These are phyloP conservation scores for Abrus precatorius DNA, from an alignment of 306 rosid genomes.

Conservation along the genomic window DNA sequence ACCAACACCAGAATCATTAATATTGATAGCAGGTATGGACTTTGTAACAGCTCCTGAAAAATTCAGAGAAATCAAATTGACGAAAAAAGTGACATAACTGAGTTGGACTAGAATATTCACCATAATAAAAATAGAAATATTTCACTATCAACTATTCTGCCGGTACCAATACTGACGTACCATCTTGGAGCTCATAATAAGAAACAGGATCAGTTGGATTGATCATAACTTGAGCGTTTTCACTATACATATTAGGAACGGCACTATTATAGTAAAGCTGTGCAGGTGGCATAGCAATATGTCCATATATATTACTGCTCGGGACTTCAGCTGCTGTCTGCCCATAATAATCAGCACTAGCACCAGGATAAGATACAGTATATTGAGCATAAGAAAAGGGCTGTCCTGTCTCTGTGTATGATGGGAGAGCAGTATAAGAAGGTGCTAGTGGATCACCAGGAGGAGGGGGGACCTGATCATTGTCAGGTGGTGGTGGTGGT, in stretches of 20 bases:
- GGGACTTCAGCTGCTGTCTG: constrained; percentile 64
- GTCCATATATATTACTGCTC: constrained; percentile 66
- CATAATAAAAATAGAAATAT: constrained; percentile 38
- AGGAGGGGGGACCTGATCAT: constrained; percentile 82
- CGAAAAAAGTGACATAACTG: constrained; percentile 37
- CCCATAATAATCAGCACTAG: constrained; percentile 72
- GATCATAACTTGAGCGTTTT: constrained; percentile 60
- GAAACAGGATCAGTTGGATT: constrained; percentile 63
- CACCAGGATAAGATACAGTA: constrained; percentile 63
- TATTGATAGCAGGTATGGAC: constrained; percentile 46
- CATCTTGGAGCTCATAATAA: constrained; percentile 72
- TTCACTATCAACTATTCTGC: constrained; percentile 47
- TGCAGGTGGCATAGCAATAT: constrained; percentile 62
- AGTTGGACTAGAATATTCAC: constrained; percentile 35
- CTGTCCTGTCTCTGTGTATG: constrained; percentile 71
- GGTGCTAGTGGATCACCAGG: constrained; percentile 81
- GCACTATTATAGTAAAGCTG: constrained; percentile 71
- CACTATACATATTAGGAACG: constrained; percentile 63
- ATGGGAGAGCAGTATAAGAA: constrained; percentile 59
- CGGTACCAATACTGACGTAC: constrained; percentile 45
- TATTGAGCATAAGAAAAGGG: constrained; percentile 68
- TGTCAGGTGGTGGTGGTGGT: constrained; percentile 90
- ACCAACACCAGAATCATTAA: constrained; percentile 42
- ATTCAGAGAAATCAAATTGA: constrained; percentile 39
- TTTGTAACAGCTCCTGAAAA: constrained; percentile 55